Evolutionary conservation across 1,139 yeast species (phyloP), one percentile per base, ranked within the genome.

Genomic region (Maudiozyma humilis): DNA sequence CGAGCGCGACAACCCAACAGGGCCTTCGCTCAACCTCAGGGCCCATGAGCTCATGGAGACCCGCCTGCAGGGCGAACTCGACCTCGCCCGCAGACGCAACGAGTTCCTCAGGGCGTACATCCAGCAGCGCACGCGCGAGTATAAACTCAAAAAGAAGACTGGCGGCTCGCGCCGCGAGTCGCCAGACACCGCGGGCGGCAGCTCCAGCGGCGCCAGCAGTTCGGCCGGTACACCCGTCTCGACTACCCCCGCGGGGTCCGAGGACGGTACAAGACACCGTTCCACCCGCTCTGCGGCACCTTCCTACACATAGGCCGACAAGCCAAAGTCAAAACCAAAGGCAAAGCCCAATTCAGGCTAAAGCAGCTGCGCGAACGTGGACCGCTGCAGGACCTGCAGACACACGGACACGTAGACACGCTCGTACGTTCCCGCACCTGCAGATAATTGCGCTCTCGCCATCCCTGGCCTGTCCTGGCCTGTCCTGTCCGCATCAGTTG

Each of bases 221-320:
- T 19, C 19, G 10, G 14, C 50, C 8, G 32, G 43, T 12, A 43
- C 49, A 2, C 14, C 12, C 15, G 23, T 15, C 41, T 48, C 13
- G 48, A 45, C 32, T 10, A 18, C 38, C 7, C 25, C 38, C 14
- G 23, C 12, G 6, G 38, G 38, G 2, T 5, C 38, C 14, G 38
- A 35, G 13, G 38, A 35, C 10, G 44, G 40, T 20, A 39, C 46
- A 4, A 41, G 52, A 39, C 39, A 44, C 13, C 46, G 57, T 35
- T 46, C 49, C 4, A 51, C 55, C 3, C 49, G 57, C 30, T 51
- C 54, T 8, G 52, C 50, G 15, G 53, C 62, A 3, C 60, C 61
- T 10, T 45, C 57, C 12, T 57, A 57, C 37, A 53, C 53, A n/a
- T 56, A 38, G 37, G 6, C 14, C 12, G 18, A 12, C 18, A 12